These are phyloP conservation scores for Saccharomycopsis capsularis DNA, from an alignment of 805 yeast species.

Conservation along the genomic window DNA sequence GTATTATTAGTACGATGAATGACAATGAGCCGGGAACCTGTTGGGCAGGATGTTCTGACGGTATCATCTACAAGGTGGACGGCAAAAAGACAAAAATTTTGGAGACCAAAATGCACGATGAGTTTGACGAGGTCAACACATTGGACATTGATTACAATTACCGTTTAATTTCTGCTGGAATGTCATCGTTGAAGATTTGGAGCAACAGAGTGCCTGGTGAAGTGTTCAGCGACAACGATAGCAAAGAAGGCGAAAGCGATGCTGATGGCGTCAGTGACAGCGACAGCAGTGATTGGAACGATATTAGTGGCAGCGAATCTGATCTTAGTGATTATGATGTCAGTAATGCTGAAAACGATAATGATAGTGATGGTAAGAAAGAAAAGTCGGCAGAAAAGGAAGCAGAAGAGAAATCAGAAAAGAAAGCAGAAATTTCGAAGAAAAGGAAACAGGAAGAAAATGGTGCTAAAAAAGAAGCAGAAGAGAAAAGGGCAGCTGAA, in stretches of 20 bases:
- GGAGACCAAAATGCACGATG: conserved; percentile 61
- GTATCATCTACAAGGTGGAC: conserved; percentile 61
- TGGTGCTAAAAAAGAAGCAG: conserved; percentile 22
- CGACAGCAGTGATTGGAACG: conserved; percentile 12
- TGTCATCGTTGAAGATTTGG: conserved; percentile 82
- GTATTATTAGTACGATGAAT: conserved; percentile 38
- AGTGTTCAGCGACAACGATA: conserved; percentile 21
- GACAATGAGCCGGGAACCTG: conserved; percentile 41
- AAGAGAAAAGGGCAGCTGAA: conserved; percentile 14
- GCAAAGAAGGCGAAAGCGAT: conserved; percentile 20
- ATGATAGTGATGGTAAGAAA: not conserved
- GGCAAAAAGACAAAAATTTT: conserved; percentile 54
- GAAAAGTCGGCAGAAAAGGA: not conserved
- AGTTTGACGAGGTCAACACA: conserved; percentile 64
- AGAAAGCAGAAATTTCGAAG: conserved; percentile 67
- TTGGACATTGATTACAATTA: conserved; percentile 79
- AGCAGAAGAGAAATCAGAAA: conserved; percentile 95
- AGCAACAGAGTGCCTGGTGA: conserved; percentile 28
- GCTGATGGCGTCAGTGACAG: conserved; percentile 13
- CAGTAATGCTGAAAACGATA: conserved; percentile 43
- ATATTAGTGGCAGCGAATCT: conserved; percentile 13
- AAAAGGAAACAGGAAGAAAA: conserved; percentile 11
- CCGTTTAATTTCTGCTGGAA: conserved; percentile 73
- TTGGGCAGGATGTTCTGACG: conserved; percentile 80
- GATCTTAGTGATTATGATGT: conserved; percentile 32